Evolutionary conservation across 1,284 basidiomycete species (phyloP).

Genomic region (Pulchroboletus neoregius): DNA sequence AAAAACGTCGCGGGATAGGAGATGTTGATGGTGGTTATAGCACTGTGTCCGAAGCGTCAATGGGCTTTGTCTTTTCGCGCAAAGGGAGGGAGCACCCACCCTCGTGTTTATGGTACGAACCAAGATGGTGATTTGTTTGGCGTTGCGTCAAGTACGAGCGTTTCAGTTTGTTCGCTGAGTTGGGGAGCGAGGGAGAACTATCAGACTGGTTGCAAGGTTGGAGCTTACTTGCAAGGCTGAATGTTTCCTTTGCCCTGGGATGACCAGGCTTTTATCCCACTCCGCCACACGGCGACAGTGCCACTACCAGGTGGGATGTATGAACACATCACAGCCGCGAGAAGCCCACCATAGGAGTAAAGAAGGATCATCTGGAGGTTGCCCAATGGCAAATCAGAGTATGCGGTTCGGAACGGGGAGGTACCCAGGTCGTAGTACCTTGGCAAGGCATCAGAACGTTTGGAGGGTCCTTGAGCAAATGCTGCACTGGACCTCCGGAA

Average conservation of each 20-base stretch:
- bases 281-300: slow-evolving; percentile 28
- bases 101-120: neutral
- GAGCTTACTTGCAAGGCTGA: slow-evolving; percentile 10
- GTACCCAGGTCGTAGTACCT: neutral
- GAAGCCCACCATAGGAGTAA: slow-evolving; percentile 20
- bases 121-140: neutral
- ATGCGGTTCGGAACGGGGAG: neutral
- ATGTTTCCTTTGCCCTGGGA: slow-evolving; percentile 1
- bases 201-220: slow-evolving; percentile 9
- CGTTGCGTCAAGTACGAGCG: neutral
- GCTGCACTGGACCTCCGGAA: neutral
- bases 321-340: slow-evolving; percentile 26
- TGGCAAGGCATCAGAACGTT: neutral
- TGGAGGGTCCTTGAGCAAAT: slow-evolving; percentile 10
- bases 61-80: neutral
- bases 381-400: slow-evolving; percentile 13
- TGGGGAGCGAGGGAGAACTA: neutral
- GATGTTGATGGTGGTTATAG: neutral
- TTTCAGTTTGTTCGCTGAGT: neutral
- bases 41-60: slow-evolving; percentile 10
- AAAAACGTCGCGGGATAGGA: neutral
- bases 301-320: slow-evolving; percentile 29
- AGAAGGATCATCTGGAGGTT: slow-evolving; percentile 7
- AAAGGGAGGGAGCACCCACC: neutral
- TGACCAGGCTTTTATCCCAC: slow-evolving; percentile 20